These are phyloP conservation scores for Wallacemonas sp. DNA, from an alignment of 208 protist genomes.

Conservation along the genomic window DNA sequence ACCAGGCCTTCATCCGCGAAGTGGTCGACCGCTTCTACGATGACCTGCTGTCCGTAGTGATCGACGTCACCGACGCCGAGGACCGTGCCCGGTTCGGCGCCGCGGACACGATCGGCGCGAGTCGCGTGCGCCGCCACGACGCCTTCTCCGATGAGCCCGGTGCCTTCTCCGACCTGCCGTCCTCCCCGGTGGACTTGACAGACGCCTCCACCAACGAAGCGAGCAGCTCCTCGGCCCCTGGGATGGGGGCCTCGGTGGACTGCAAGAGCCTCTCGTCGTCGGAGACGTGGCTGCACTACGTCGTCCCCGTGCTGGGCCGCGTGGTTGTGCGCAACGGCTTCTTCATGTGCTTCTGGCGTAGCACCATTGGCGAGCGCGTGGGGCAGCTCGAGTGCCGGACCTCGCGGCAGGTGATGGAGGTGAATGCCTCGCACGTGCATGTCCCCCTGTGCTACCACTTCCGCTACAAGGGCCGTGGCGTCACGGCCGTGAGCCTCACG, in stretches of 20 bases:
- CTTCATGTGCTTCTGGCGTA: constrained; percentile 56
- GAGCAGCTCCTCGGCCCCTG: background rate
- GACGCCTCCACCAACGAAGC: background rate
- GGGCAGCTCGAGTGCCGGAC: constrained; percentile 48
- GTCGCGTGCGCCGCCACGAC: background rate
- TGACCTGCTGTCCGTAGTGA: constrained; percentile 34
- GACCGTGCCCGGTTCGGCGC: constrained; percentile 19
- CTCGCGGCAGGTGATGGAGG: constrained; percentile 48
- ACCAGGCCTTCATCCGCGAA: constrained; percentile 31
- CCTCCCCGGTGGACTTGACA: background rate
- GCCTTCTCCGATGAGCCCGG: background rate
- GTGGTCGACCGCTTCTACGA: constrained; percentile 44
- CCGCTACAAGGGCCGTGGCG: constrained; percentile 54
- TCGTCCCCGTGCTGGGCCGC: constrained; percentile 36
- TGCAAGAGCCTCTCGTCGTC: constrained; percentile 25
- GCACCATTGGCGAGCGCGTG: constrained; percentile 36
- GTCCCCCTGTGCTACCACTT: constrained; percentile 57
- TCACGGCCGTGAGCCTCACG: constrained; percentile 34
- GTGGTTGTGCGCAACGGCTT: constrained; percentile 43
- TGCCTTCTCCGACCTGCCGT: background rate
- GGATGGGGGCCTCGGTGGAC: background rate
- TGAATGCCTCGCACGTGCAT: constrained; percentile 36
- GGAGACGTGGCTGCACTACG: constrained; percentile 38
- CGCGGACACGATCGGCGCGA: background rate
- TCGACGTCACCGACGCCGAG: constrained; percentile 41